Evolutionary conservation across 176 grass and related monocot genomes (phyloP), one percentile per base, ranked within the genome.

Genomic region (Thalia dealbata): DNA sequence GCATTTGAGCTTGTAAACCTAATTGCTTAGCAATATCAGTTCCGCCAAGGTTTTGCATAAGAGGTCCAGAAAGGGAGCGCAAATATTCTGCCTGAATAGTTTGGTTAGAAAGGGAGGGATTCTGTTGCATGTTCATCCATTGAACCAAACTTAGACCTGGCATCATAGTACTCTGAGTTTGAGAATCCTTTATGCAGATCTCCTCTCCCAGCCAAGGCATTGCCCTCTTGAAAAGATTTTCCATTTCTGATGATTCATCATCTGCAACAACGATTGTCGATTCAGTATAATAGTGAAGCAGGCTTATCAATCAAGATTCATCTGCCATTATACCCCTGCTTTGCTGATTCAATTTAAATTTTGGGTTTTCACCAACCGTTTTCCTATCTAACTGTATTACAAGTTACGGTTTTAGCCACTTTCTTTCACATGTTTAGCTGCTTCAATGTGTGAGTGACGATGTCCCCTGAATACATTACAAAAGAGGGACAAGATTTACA

Each of bases 201-300:
- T 92, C 90, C 79, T 92, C 90, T 71, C 90, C 86, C 7, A 92
- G 90, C 90, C 90, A 92, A 68, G 90, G 90, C 86, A 89, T 87
- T 18, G 90, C 83, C 70, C 86, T 82, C 74, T 89, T 89, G 46
- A 89, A 84, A 29, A 92, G 84, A 82, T 87, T 92, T 67, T 89
- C 90, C 90, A 92, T 89, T 86, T 92, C 90, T 3, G 83, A 92
- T 42, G 86, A 84, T 69, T 89, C 90, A 3, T 92, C 90, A 74
- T 89, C 90, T 92, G 81, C 52, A 89, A 78, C 50, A n/a, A 25
- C 27, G 60, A 29, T 21, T 79, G 27, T 62, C 25, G 60, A 75
- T 3, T 63, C 52, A 46, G 7, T 61, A 72, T 44, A 14, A 71
- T 45, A 5, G 28, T 7, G 7, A 70, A 70, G 45, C 45, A 48